These are phyloP conservation scores for Phytophthora pisi DNA, from an alignment of 352 stramenopile genomes.

Conservation along the genomic window DNA sequence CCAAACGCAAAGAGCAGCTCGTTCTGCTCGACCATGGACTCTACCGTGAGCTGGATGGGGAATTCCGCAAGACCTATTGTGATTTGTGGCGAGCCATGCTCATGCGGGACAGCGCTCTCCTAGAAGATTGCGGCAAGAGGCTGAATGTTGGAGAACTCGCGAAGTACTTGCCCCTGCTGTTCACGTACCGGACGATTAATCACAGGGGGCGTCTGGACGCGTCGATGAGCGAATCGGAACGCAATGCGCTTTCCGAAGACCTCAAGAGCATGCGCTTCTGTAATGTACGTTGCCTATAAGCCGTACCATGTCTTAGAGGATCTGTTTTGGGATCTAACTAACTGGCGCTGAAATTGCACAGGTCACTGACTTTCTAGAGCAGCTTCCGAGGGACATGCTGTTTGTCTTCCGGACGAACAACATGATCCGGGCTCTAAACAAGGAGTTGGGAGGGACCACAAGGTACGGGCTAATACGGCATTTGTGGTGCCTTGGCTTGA, in stretches of 20 bases:
- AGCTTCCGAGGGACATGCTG: conserved; percentile 89
- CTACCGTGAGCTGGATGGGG: conserved; percentile 93
- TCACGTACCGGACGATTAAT: conserved; percentile 84
- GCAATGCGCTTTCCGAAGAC: conserved; percentile 57
- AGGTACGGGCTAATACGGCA: conserved; percentile 33
- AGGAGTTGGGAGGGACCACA: conserved; percentile 82
- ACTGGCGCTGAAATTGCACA: conserved; percentile 29
- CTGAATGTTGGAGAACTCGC: conserved; percentile 65
- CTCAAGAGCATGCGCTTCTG: conserved; percentile 71
- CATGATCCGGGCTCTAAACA: conserved; percentile 91
- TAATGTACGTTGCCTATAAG: conserved; percentile 46
- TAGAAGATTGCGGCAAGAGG: conserved; percentile 60
- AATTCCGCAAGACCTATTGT: conserved; percentile 95
- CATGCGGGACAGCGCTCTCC: conserved; percentile 84
- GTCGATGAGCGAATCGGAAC: conserved; percentile 74
- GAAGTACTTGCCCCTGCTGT: conserved; percentile 83
- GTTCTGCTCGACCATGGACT: conserved; percentile 98
- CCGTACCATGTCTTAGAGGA: neutral
- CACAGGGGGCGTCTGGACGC: conserved; percentile 65
- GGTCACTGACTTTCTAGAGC: conserved; percentile 84
- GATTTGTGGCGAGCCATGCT: conserved; percentile 95
- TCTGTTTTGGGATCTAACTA: neutral
- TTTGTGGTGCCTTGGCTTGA: neutral
- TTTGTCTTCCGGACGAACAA: conserved; percentile 93
- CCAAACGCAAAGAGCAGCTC: conserved; percentile 82